Percentiles rank a stretch among this genome's conserved stretches.
phyloP scores from a whole-genome alignment of 495 filamentous ascomycete genomes.

The Aspergillus saccharolyticus region DNA sequence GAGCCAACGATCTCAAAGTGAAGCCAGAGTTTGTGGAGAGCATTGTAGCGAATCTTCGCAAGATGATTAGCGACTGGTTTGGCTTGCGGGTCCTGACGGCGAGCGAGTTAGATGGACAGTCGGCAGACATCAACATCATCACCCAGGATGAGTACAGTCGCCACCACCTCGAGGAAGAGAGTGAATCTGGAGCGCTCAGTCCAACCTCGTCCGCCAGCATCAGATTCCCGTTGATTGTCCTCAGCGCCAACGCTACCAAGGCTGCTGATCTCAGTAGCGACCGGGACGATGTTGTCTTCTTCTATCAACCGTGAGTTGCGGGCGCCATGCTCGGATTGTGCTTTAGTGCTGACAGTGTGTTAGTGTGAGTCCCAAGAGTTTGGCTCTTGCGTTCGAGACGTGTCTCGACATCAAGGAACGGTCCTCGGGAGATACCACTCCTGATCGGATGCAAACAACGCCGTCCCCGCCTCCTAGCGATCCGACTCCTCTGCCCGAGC shows the following conservation, averaged over 20 bases:
- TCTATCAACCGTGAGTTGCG: constrained; percentile 23
- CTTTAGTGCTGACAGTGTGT: background rate
- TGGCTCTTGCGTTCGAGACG: constrained; percentile 19
- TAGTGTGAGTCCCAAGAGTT: constrained; percentile 23
- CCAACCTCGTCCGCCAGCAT: background rate
- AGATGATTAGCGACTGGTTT: constrained; percentile 30
- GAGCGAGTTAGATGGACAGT: constrained; percentile 18
- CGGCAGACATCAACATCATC: constrained; percentile 19
- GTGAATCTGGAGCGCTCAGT: background rate
- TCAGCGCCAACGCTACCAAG: constrained; percentile 8
- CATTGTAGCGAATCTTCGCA: constrained; percentile 16
- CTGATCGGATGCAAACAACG: background rate
- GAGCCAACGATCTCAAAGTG: constrained; percentile 14
- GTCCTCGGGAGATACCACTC: background rate
- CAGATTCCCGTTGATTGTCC: constrained; percentile 19
- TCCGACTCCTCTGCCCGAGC: background rate
- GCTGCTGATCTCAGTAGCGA: background rate
- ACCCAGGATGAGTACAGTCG: constrained; percentile 23
- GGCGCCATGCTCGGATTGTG: background rate
- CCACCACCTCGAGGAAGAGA: constrained; percentile 5
- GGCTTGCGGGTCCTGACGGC: constrained; percentile 25
- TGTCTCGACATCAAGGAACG: constrained; percentile 11
- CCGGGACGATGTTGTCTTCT: constrained; percentile 21
- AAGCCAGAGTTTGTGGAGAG: constrained; percentile 12
- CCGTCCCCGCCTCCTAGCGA: background rate